These are phyloP conservation scores for Juglanconis oblonga DNA, from an alignment of 2,329 filamentous ascomycete species.

Conservation along the genomic window DNA sequence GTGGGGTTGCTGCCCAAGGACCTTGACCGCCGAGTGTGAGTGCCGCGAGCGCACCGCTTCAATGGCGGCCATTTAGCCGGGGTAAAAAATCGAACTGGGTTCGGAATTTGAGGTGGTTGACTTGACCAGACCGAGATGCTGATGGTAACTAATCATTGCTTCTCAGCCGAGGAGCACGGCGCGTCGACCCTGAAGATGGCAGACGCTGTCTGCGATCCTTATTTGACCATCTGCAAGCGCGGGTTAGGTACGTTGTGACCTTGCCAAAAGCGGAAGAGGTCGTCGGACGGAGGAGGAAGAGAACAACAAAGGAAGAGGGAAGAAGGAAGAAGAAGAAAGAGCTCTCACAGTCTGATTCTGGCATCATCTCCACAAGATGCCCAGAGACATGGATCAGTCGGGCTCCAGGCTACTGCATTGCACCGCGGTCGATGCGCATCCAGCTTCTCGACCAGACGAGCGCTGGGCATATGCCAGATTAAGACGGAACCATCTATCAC, in stretches of 20 bases:
- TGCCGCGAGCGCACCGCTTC: not conserved
- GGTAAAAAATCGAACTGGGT: not conserved
- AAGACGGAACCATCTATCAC: constrained; percentile 62
- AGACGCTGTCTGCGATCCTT: constrained; percentile 25
- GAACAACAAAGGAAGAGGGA: not conserved
- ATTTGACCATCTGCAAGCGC: constrained; percentile 34
- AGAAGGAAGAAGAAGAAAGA: not conserved
- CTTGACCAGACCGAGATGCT: not conserved
- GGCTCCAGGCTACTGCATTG: constrained; percentile 89
- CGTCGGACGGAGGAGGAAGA: no score
- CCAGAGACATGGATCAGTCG: constrained; percentile 76
- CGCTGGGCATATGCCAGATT: constrained; percentile 88
- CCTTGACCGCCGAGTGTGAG: not conserved
- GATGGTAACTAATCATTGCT: not conserved
- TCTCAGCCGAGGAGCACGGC: not conserved
- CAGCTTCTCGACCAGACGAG: constrained; percentile 70
- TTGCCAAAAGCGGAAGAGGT: not conserved
- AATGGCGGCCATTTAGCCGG: not conserved
- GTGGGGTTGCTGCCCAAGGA: not conserved
- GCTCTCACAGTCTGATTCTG: constrained; percentile 75
- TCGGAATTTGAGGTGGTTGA: not conserved
- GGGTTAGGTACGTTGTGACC: not conserved
- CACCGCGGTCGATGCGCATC: constrained; percentile 74
- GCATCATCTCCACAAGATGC: constrained; percentile 89
- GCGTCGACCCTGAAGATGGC: not conserved